Base-by-base conservation (phyloP, 2,329 filamentous ascomycete genomes). In the Harringtonia lauricola region DNA sequence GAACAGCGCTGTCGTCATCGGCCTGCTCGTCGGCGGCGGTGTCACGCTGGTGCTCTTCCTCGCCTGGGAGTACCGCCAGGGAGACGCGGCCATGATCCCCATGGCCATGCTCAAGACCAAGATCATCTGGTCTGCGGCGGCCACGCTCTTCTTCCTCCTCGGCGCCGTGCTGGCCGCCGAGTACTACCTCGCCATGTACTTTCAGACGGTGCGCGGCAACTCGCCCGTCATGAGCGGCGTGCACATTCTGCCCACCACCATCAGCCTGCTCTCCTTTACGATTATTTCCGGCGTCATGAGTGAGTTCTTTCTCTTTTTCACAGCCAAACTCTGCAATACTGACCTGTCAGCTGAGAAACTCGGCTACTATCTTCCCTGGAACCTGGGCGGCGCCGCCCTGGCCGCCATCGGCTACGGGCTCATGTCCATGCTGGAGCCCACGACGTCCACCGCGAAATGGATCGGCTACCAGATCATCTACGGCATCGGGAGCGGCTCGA, bases 1-100 rank as follows among this genome's bases (percentile, higher is more conserved):
- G 67, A 51, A 55, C n/a, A 64, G 59, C 0, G 44, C 60, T 0
- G 50, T 50, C 0, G 58, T 70, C 8, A 65, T 70, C 34, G 66
- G 65, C 2, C 51, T 69, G 10, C 62, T 71, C 30, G 39, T 35
- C 22, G 24, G 30, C 24, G 65, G 64, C 3, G 64, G 49, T 3
- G 18, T 63, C 17, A 39, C 29, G 15, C 7, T 43, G 12, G 18
- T 12, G 14, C 35, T 48, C 1, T 60, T 60, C 36, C 35, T 55
- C 3, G 30, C 48, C 2, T 54, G 54, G 46, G 53, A 59, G 28
- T 50, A 41, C 24, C 42, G 47, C 18, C 43, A 49, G 38, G 46
- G 56, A 17, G 56, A 60, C 6, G 46, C 49, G 3, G 56, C 61
- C 5, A 63, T 54, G 10, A 8, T 57, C 5, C 50, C 56, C 54